Evolutionary conservation across 164 flowering plant species (phyloP).

Genomic region (Dillenia turbinata): DNA sequence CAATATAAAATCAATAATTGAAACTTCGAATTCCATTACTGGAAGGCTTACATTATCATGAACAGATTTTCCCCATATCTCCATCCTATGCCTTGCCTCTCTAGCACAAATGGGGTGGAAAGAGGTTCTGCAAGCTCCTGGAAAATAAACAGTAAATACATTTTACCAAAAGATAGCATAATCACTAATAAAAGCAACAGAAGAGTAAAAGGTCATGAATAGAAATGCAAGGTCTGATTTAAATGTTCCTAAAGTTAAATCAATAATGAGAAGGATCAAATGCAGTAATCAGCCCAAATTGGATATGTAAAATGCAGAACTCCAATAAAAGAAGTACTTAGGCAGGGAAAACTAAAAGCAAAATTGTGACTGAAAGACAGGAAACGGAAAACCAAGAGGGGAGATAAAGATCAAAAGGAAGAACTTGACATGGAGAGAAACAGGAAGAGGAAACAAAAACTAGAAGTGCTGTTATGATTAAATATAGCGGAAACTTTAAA

Average conservation of each 20-base stretch:
- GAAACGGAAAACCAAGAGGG: no score
- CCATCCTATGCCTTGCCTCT: conserved; percentile 84
- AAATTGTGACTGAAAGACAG: not conserved
- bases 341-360: not conserved
- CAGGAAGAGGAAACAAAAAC: no score
- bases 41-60: conserved; percentile 55
- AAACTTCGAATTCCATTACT: no score
- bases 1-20: no score
- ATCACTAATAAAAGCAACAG: not conserved
- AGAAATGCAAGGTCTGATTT: no score
- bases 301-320: not conserved
- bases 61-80: conserved; percentile 89
- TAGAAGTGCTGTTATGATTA: no score
- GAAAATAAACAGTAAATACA: conserved; percentile 7
- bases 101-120: conserved; percentile 97
- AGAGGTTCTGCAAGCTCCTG: conserved; percentile 90
- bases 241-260: no score
- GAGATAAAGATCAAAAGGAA: no score
- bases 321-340: not conserved
- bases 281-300: not conserved
- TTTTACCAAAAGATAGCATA: not conserved
- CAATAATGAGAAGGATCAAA: no score
- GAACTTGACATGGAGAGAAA: no score
- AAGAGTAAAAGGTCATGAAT: not conserved
- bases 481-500: no score